A percentile compares a stretch with the other conserved stretches of the same genome.
Evolutionary conservation across 2,329 filamentous ascomycete genomes (phyloP).

Genomic region (Emydomyces testavorans): DNA sequence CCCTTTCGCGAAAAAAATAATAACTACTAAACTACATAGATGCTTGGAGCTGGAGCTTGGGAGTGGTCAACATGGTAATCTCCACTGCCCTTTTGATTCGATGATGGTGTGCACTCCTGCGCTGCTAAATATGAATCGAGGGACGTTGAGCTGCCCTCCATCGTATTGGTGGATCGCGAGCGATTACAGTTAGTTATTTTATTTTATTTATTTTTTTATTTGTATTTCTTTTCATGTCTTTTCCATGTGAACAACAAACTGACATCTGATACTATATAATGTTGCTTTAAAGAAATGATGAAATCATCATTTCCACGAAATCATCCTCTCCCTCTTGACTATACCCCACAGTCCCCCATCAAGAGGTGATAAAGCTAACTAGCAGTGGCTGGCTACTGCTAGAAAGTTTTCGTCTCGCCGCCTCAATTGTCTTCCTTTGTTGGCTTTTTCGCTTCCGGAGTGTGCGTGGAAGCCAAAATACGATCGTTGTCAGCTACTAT

Average conservation of each 20-base stretch:
- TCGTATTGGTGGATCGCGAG: conserved; percentile 12
- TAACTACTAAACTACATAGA: too few species aligned
- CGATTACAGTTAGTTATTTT: background rate
- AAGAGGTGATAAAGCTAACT: conserved; percentile 2
- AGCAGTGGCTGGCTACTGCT: conserved; percentile 15
- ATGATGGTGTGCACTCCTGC: conserved; percentile 12
- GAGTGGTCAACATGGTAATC: background rate
- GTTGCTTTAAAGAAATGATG: background rate
- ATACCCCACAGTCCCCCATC: background rate
- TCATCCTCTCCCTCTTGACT: background rate
- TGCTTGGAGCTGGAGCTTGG: background rate
- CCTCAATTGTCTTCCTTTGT: background rate
- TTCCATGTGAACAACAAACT: background rate
- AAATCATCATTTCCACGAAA: background rate
- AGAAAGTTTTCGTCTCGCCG: background rate
- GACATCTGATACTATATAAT: too few species aligned
- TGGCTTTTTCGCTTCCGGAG: background rate
- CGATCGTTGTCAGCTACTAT: conserved; percentile 1
- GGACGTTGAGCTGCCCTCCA: conserved; percentile 5
- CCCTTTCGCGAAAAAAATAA: too few species aligned
- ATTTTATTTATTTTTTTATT: background rate
- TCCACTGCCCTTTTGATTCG: conserved; percentile 2
- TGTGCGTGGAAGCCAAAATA: conserved; percentile 9
- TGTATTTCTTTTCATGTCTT: conserved; percentile 10
- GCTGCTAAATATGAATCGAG: background rate